phyloP scores from a whole-genome alignment of 371 early-diverging fungal genomes.

The Nematocida minor region DNA sequence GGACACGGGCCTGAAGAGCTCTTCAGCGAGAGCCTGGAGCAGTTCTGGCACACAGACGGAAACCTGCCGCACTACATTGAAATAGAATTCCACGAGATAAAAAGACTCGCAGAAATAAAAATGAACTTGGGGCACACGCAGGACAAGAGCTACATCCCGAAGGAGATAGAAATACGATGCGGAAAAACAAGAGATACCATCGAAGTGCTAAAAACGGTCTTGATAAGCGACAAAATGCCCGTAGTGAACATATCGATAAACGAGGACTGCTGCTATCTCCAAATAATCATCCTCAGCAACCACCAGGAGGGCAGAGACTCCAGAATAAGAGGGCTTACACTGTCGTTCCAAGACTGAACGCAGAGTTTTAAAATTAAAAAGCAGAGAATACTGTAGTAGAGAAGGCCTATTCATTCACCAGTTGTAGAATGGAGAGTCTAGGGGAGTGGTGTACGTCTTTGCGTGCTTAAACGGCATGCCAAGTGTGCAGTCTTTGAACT shows the following conservation, averaged over 20 bases:
- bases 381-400: background rate
- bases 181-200: slow-evolving; percentile 72
- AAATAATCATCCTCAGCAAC: slow-evolving; percentile 73
- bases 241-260: slow-evolving; percentile 69
- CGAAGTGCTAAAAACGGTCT: slow-evolving; percentile 64
- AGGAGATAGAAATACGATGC: slow-evolving; percentile 69
- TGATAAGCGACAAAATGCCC: slow-evolving; percentile 70
- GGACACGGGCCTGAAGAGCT: slow-evolving; percentile 64
- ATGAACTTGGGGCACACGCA: slow-evolving; percentile 72
- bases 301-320: slow-evolving; percentile 82
- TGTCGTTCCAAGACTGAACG: slow-evolving; percentile 22
- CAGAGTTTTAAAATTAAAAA: background rate
- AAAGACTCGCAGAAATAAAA: slow-evolving; percentile 67
- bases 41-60: slow-evolving; percentile 65
- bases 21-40: slow-evolving; percentile 44
- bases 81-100: slow-evolving; percentile 56
- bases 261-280: slow-evolving; percentile 68
- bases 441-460: background rate
- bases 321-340: slow-evolving; percentile 71
- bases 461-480: background rate
- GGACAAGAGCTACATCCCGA: slow-evolving; percentile 85
- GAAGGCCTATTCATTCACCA: background rate
- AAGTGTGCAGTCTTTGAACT: background rate
- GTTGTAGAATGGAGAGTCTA: background rate
- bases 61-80: slow-evolving; percentile 63